Evolutionary conservation across 495 filamentous ascomycete species (phyloP), one percentile per base, ranked within the genome.

Genomic region (Niebla homalea): DNA sequence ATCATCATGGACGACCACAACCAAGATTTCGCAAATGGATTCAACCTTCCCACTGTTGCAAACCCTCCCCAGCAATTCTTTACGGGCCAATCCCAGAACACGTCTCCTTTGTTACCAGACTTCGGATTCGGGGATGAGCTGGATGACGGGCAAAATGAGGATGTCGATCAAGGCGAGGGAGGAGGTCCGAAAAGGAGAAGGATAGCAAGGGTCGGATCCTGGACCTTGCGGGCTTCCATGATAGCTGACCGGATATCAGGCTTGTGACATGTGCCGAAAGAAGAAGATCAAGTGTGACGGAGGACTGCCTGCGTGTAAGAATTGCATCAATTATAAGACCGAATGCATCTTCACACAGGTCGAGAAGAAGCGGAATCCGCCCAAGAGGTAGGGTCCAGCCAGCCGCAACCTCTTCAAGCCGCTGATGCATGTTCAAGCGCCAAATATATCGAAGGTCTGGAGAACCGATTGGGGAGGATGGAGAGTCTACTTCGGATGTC

Each of bases 231-330:
- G 29, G 21, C 32, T 21, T 23, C 16, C n/a, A 15, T n/a, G 43
- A 32, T 6, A 11, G 43, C 14, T 42, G 18, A 52, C 46, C 47
- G 46, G 26, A 57, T 60, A 18, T 36, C 63, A 90, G 86, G 92
- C 92, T 45, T 98, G 92, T 72, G 92, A 98, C 62, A 94, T 96
- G 90, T 98, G 92, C 62, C 79, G 92, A 55, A 96, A 95, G 70
- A 98, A 97, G 74, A 98, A 98, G 76, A 97, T 98, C 62, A 97
- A 97, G 68, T 98, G 92, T 67, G 93, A 98, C 62, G 92, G 92
- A 46, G 94, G 93, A 67, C 80, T 92, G 64, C 92, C 93, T 36
- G 79, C 87, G 50, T 98, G 92, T 67, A 88, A 87, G 15, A 93
- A 98, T 66, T 98, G 92, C 63, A 83, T 83, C 62, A 97, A 98